phyloP scores from a whole-genome alignment of 495 filamentous ascomycete species.

The Daldinia grandis region DNA sequence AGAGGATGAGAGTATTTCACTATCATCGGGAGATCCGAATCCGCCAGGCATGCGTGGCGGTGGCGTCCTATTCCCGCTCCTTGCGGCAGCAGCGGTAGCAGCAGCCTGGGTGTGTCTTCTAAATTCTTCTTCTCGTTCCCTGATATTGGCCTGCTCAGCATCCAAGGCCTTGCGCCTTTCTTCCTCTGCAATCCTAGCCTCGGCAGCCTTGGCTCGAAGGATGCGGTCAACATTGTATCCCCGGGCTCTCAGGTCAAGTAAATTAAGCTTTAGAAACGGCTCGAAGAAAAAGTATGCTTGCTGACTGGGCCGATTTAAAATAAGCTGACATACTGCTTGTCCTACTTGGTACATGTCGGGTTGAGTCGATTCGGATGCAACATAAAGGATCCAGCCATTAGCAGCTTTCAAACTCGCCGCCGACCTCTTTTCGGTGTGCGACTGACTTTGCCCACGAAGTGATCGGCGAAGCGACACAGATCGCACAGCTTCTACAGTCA shows the following conservation, averaged over 20 bases:
- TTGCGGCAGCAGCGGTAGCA: slow-evolving; percentile 41
- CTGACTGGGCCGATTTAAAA: slow-evolving; percentile 84
- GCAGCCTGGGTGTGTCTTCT: slow-evolving; percentile 53
- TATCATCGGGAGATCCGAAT: slow-evolving; percentile 68
- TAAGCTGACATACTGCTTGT: slow-evolving; percentile 76
- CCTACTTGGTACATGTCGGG: slow-evolving; percentile 90
- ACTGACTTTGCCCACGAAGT: slow-evolving; percentile 70
- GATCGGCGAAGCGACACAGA: slow-evolving; percentile 77
- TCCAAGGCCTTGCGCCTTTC: slow-evolving; percentile 79
- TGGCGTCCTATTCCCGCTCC: slow-evolving; percentile 45
- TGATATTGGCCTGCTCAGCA: slow-evolving; percentile 72
- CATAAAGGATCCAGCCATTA: slow-evolving; percentile 53
- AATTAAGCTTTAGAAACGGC: slow-evolving; percentile 78
- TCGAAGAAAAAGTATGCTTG: slow-evolving; percentile 87
- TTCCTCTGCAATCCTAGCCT: slow-evolving; percentile 85
- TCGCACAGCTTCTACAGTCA: slow-evolving; percentile 77
- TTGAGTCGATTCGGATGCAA: slow-evolving; percentile 60
- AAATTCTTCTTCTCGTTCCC: slow-evolving; percentile 66
- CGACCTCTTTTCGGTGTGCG: slow-evolving; percentile 72
- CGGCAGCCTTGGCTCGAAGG: slow-evolving; percentile 80
- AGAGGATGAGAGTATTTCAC: slow-evolving; percentile 27
- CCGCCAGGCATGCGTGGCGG: slow-evolving; percentile 69
- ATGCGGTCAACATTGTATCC: slow-evolving; percentile 97
- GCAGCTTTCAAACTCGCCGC: slow-evolving; percentile 59
- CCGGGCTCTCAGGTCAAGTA: slow-evolving; percentile 77